Conservation (phyloP, 2,329 filamentous ascomycete species). For the Monosporascus sp. region DNA sequence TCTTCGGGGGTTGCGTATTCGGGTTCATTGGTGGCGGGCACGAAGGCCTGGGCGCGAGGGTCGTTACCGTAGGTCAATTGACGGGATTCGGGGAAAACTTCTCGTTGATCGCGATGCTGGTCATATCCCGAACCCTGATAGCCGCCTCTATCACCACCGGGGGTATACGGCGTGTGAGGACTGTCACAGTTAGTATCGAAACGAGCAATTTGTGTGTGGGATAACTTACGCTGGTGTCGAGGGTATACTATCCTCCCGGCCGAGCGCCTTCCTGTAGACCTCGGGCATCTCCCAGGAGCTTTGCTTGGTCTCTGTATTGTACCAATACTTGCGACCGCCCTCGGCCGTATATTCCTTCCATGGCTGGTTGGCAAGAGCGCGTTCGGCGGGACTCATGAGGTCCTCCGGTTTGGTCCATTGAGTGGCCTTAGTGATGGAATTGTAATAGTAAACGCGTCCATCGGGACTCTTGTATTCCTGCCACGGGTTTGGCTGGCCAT, state of each 20-base stretch:
- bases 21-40: slow-evolving; percentile 63
- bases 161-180: slow-evolving; percentile 36
- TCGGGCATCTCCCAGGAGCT: slow-evolving; percentile 95
- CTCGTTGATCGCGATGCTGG: slow-evolving; percentile 24
- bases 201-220: neutral
- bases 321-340: slow-evolving; percentile 90
- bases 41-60: slow-evolving; percentile 50
- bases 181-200: slow-evolving; percentile 16
- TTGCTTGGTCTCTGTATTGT: slow-evolving; percentile 84
- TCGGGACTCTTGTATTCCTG: slow-evolving; percentile 76
- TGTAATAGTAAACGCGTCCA: slow-evolving; percentile 88
- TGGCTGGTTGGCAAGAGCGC: slow-evolving; percentile 72
- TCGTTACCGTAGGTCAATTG: slow-evolving; percentile 55
- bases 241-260: slow-evolving; percentile 42
- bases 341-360: slow-evolving; percentile 92
- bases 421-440: slow-evolving; percentile 76
- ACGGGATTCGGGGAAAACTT: slow-evolving; percentile 47
- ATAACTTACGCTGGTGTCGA: slow-evolving; percentile 36
- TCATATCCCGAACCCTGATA: slow-evolving; percentile 31
- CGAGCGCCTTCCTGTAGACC: slow-evolving; percentile 68
- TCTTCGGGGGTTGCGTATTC: slow-evolving; percentile 78
- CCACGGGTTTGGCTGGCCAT: slow-evolving; percentile 57
- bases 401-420: slow-evolving; percentile 94
- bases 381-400: slow-evolving; percentile 78
- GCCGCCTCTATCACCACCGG: slow-evolving; percentile 29